These are phyloP conservation scores for Pleurotus tuber-regium DNA, from an alignment of 768 basidiomycete genomes.

Conservation along the genomic window DNA sequence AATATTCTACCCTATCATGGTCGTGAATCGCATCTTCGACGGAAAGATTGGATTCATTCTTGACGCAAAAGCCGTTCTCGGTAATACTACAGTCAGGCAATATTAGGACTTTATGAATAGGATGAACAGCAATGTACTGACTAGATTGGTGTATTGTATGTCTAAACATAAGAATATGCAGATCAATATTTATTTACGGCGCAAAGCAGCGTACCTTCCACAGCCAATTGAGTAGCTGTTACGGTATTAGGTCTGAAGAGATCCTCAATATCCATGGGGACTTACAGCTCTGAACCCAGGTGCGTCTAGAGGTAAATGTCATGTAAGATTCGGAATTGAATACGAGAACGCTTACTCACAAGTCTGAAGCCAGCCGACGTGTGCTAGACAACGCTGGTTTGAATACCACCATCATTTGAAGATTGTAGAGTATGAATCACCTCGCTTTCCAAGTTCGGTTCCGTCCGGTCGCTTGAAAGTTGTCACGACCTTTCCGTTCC, in stretches of 20 bases:
- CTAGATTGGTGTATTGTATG: constrained; percentile 52
- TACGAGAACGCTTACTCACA: constrained; percentile 30
- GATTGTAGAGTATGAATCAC: too few species aligned
- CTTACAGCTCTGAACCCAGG: constrained; percentile 56
- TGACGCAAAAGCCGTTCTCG: constrained; percentile 69
- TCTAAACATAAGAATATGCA: constrained; percentile 17
- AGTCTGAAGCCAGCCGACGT: constrained; percentile 61
- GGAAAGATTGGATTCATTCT: constrained; percentile 49
- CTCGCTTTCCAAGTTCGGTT: constrained; percentile 56
- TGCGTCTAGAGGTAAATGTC: constrained; percentile 36
- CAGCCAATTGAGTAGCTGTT: constrained; percentile 62
- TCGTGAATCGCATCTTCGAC: constrained; percentile 52
- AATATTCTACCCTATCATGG: constrained; percentile 61
- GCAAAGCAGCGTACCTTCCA: constrained; percentile 45
- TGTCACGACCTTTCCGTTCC: constrained; percentile 51
- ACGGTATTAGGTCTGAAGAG: constrained; percentile 1
- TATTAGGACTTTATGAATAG: neutral
- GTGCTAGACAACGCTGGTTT: constrained; percentile 32
- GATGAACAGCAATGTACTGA: constrained; percentile 22
- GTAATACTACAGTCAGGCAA: constrained; percentile 43
- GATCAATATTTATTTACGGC: neutral
- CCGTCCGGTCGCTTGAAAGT: constrained; percentile 56
- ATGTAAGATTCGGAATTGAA: neutral
- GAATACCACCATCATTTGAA: too few species aligned
- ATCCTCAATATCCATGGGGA: constrained; percentile 2